Conservation (phyloP, 202 grass and related monocot genomes). For the Bolboschoenoplectus hybrid region DNA sequence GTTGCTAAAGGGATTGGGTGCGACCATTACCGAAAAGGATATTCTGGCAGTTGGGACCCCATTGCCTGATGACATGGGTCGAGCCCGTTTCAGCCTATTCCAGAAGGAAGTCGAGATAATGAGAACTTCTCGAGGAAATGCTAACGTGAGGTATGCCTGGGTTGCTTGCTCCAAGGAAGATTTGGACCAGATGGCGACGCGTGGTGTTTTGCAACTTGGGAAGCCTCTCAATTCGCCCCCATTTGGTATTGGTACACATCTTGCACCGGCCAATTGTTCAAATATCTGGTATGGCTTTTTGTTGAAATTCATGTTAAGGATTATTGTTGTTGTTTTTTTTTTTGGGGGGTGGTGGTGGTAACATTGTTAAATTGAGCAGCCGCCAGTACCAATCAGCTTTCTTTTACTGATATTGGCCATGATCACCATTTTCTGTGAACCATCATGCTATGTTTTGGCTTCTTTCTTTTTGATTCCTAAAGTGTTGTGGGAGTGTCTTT, state of each 20-base stretch:
- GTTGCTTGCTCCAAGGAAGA: constrained; percentile 70
- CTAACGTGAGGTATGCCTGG: constrained; percentile 97
- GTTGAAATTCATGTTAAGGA: constrained; percentile 31
- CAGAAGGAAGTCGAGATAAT: constrained; percentile 66
- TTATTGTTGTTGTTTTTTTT: constrained; percentile 18
- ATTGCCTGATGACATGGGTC: constrained; percentile 48
- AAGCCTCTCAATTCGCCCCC: constrained; percentile 51
- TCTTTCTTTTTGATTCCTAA: background rate
- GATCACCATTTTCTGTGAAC: background rate
- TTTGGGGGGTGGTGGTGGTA: background rate
- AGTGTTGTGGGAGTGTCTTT: background rate
- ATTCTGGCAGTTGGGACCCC: constrained; percentile 76
- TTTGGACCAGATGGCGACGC: constrained; percentile 74
- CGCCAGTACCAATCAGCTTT: background rate
- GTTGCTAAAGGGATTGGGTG: constrained; percentile 65
- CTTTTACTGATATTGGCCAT: background rate
- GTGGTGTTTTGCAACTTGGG: constrained; percentile 50
- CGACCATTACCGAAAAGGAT: constrained; percentile 63
- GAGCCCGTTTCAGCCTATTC: constrained; percentile 63
- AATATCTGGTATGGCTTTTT: constrained; percentile 66
- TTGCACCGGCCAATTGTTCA: constrained; percentile 69
- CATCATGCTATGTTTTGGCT: background rate
- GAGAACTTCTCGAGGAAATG: constrained; percentile 55
- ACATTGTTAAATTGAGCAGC: constrained; percentile 18
- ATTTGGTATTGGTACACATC: constrained; percentile 73